phyloP scores from a whole-genome alignment of 2,329 filamentous ascomycete genomes.

The Cryphonectria parasitica region DNA sequence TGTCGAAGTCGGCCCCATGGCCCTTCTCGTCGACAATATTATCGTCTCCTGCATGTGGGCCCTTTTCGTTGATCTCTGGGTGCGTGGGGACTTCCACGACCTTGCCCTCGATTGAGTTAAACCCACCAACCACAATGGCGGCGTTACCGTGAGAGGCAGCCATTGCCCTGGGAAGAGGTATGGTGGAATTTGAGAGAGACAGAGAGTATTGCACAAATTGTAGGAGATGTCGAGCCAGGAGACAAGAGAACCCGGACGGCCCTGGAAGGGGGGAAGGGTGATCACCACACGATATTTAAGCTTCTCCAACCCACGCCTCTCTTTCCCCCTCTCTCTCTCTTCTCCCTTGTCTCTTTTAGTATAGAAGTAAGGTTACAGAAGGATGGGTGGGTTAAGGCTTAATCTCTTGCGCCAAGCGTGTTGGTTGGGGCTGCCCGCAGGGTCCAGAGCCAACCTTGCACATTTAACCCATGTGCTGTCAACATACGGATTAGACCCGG shows the following conservation, averaged over 20 bases:
- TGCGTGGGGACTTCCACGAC: conserved; percentile 37
- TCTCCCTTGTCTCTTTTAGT: too few relatives aligned
- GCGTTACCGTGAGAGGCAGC: conserved; percentile 27
- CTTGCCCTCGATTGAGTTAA: conserved; percentile 39
- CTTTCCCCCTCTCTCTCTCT: too few relatives aligned
- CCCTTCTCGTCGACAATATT: neutral
- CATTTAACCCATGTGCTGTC: neutral
- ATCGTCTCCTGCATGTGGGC: conserved; percentile 26
- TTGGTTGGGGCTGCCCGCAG: neutral
- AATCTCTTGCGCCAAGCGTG: neutral
- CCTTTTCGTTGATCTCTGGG: conserved; percentile 39
- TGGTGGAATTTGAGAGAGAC: neutral
- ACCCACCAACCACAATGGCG: conserved; percentile 34
- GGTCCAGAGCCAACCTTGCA: neutral
- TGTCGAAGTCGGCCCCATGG: conserved; percentile 26
- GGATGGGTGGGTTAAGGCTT: neutral
- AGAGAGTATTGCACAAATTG: neutral
- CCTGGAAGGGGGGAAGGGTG: too few relatives aligned
- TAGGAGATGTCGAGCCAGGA: neutral
- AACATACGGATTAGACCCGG: neutral
- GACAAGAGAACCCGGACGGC: neutral
- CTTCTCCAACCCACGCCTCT: too few relatives aligned
- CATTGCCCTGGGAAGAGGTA: conserved; percentile 12
- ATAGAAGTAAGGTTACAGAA: neutral
- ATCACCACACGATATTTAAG: too few relatives aligned